Percentiles rank a stretch among this genome's conserved stretches.
Evolutionary conservation across 106 monocot species (phyloP).

Genomic region (Platanthera guangdongensis): DNA sequence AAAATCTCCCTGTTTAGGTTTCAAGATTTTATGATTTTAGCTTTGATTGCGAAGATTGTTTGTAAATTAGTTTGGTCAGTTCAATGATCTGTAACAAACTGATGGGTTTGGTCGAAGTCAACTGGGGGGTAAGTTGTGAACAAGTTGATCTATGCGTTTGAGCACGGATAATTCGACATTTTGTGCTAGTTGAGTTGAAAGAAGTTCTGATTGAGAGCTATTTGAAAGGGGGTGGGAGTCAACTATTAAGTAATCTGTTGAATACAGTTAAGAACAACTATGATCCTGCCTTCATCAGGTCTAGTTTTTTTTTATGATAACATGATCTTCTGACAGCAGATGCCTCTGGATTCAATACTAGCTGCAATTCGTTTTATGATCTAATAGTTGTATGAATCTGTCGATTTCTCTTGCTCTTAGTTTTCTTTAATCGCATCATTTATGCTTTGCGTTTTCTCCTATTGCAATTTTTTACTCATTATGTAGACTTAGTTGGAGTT

Average conservation of each 20-base stretch:
- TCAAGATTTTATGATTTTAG: not conserved
- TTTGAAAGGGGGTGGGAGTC: not conserved
- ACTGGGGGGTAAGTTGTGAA: not conserved
- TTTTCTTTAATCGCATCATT: too few species aligned
- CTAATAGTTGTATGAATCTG: too few species aligned
- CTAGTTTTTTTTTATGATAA: too few species aligned
- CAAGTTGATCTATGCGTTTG: not conserved
- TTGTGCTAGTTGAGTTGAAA: not conserved
- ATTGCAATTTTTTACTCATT: not conserved
- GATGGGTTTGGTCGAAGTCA: slow-evolving; percentile 2
- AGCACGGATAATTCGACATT: not conserved
- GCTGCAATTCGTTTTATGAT: too few species aligned
- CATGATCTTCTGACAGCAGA: too few species aligned
- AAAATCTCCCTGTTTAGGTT: not conserved
- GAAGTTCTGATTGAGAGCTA: not conserved
- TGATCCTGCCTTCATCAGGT: too few species aligned
- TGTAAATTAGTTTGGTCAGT: not conserved
- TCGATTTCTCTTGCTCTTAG: too few species aligned
- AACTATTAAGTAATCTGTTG: not conserved
- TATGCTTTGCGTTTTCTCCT: not conserved
- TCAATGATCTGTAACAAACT: not conserved
- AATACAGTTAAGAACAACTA: too few species aligned
- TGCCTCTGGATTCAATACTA: too few species aligned
- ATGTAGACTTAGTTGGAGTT: not conserved
- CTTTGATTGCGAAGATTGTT: not conserved